These are phyloP conservation scores for Microbotryomycetes sp. DNA, from an alignment of 1,284 basidiomycete genomes.

Conservation along the genomic window DNA sequence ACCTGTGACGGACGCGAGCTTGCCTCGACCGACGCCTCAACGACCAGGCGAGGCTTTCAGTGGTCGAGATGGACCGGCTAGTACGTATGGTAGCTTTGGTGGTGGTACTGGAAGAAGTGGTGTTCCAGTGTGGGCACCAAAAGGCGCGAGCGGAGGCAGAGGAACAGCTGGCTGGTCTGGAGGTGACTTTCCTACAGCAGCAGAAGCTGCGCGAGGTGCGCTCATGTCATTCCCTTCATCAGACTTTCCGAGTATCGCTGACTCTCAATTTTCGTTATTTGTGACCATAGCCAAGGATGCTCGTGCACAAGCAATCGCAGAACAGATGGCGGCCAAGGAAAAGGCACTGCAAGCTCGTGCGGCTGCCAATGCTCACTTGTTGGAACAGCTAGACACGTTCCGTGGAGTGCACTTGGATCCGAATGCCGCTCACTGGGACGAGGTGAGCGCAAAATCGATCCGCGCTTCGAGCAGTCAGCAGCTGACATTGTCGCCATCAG, in stretches of 20 bases:
- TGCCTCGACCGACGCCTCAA: background rate
- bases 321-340: slow-evolving; percentile 33
- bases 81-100: background rate
- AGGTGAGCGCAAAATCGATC: slow-evolving; percentile 52
- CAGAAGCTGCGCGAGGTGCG: slow-evolving; percentile 76
- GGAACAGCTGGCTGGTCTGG: slow-evolving; percentile 6
- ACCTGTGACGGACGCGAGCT: background rate
- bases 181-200: slow-evolving; percentile 82
- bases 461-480: too few species aligned
- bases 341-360: slow-evolving; percentile 34
- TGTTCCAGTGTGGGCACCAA: background rate
- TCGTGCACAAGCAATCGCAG: slow-evolving; percentile 15
- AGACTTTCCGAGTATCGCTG: background rate
- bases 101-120: slow-evolving; percentile 4
- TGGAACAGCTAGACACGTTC: slow-evolving; percentile 66
- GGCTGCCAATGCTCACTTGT: slow-evolving; percentile 35
- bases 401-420: slow-evolving; percentile 83
- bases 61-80: background rate
- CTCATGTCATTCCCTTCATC: slow-evolving; percentile 1
- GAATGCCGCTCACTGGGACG: slow-evolving; percentile 91
- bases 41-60: background rate
- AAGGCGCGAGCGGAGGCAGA: background rate
- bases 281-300: slow-evolving; percentile 21
- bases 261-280: background rate
- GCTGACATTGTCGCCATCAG: slow-evolving; percentile 39